Percentiles rank a stretch among this genome's conserved stretches.
Evolutionary conservation across 2,329 filamentous ascomycete species (phyloP).

Genomic region (Penicillium sp.): DNA sequence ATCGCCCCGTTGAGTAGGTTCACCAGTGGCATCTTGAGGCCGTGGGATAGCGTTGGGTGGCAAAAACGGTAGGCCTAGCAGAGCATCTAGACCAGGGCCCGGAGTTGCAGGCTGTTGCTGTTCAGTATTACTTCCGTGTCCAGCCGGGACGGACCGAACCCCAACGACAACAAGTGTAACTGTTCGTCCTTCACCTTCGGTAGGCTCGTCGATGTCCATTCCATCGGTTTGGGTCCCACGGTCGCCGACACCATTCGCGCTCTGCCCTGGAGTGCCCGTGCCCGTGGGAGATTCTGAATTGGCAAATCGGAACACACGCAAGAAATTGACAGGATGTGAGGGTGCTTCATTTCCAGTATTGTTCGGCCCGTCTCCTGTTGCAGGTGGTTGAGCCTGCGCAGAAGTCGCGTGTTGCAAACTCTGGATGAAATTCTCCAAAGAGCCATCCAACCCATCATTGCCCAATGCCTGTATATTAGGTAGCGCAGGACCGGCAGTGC

Average conservation of each 20-base stretch:
- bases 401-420: constrained; percentile 63
- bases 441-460: constrained; percentile 58
- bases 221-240: constrained; percentile 29
- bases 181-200: constrained; percentile 55
- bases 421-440: constrained; percentile 62
- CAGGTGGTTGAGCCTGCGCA: constrained; percentile 47
- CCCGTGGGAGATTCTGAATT: constrained; percentile 45
- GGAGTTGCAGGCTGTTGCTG: constrained; percentile 44
- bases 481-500: constrained; percentile 55
- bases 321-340: constrained; percentile 62
- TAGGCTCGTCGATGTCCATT: constrained; percentile 41
- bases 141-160: constrained; percentile 62
- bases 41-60: constrained; percentile 44
- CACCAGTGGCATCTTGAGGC: constrained; percentile 47
- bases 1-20: constrained; percentile 53
- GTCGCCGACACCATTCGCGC: constrained; percentile 27
- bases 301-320: constrained; percentile 67
- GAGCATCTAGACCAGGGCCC: constrained; percentile 45
- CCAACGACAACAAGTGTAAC: constrained; percentile 69
- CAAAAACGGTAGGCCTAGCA: constrained; percentile 46
- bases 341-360: constrained; percentile 41
- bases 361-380: constrained; percentile 35
- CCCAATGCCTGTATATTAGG: constrained; percentile 56
- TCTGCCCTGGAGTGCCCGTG: constrained; percentile 21
- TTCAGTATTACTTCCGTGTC: constrained; percentile 45